Percentiles rank a stretch among this genome's conserved stretches.
phyloP scores from a whole-genome alignment of 2,329 filamentous ascomycete species.

The Claviceps citrina region DNA sequence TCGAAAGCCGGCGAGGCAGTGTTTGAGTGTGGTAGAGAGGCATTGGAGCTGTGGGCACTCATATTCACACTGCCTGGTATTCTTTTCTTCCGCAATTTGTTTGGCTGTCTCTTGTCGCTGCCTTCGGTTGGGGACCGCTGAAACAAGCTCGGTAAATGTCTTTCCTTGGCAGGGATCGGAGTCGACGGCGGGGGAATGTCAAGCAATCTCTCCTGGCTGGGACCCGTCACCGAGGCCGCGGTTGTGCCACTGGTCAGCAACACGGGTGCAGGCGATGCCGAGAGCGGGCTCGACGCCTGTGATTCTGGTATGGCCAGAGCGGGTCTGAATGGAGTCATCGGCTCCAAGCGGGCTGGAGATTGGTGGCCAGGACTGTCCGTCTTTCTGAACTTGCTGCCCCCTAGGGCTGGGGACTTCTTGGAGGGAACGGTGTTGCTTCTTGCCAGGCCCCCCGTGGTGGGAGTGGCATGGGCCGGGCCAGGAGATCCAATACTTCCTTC shows the following conservation, averaged over 20 bases:
- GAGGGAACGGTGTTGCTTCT: conserved; percentile 87
- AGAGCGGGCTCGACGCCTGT: conserved; percentile 12
- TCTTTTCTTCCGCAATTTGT: conserved; percentile 81
- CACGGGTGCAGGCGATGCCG: conserved; percentile 13
- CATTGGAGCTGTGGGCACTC: conserved; percentile 80
- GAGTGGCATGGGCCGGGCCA: conserved; percentile 39
- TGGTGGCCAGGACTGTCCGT: conserved; percentile 16
- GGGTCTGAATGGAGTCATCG: conserved; percentile 21
- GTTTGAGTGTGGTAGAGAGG: conserved; percentile 45
- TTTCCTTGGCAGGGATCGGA: conserved; percentile 51
- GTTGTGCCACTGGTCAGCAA: conserved; percentile 16
- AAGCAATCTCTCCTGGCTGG: conserved; percentile 34
- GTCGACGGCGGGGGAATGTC: conserved; percentile 25
- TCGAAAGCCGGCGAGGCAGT: conserved; percentile 32
- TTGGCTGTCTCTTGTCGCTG: conserved; percentile 57
- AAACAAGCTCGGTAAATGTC: conserved; percentile 54
- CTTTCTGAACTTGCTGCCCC: conserved; percentile 48
- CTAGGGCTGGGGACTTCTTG: conserved; percentile 64
- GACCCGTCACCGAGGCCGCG: conserved; percentile 19
- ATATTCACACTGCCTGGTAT: conserved; percentile 61
- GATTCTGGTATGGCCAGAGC: conserved; percentile 10
- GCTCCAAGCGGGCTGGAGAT: conserved; percentile 22
- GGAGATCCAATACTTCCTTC: conserved; percentile 58
- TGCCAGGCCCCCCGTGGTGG: conserved; percentile 39
- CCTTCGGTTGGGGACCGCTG: conserved; percentile 48